Percentiles rank a stretch among this genome's conserved stretches.
phyloP scores from a whole-genome alignment of 345 rosid genomes.

The Clausena lansium region DNA sequence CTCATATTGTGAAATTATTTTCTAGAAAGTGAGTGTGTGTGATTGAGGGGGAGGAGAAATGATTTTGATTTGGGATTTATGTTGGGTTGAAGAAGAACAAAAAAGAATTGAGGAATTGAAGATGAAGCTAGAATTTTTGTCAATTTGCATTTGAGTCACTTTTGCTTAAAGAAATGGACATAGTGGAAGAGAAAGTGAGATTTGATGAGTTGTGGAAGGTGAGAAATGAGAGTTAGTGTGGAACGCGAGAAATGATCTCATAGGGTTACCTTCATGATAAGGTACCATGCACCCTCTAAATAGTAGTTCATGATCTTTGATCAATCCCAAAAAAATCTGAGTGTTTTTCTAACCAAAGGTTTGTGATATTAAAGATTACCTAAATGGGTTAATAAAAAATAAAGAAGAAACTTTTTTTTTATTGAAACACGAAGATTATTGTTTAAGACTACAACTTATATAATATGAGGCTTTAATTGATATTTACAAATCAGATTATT shows the following conservation, averaged over 20 bases:
- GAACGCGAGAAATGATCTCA: neutral
- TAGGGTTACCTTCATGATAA: neutral
- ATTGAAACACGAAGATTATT: no score
- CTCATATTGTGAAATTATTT: slow-evolving; percentile 24
- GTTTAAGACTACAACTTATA: no score
- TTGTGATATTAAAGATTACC: neutral
- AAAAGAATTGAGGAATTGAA: no score
- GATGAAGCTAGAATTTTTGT: no score
- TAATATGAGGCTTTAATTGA: no score
- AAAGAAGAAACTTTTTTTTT: neutral
- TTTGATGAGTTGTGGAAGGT: neutral
- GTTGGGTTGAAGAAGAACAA: neutral
- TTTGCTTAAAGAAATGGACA: neutral
- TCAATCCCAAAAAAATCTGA: no score
- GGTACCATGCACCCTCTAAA: neutral
- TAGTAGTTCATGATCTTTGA: neutral
- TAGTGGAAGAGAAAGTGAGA: neutral
- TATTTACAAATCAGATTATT: no score
- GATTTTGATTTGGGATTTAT: neutral
- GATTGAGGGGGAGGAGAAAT: neutral
- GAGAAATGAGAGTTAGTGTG: no score
- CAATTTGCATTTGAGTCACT: neutral
- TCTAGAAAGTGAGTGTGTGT: neutral
- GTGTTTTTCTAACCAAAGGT: neutral
- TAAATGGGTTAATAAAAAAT: neutral